These are phyloP conservation scores for Brassica juncea DNA, from an alignment of 345 rosid species.

Conservation along the genomic window DNA sequence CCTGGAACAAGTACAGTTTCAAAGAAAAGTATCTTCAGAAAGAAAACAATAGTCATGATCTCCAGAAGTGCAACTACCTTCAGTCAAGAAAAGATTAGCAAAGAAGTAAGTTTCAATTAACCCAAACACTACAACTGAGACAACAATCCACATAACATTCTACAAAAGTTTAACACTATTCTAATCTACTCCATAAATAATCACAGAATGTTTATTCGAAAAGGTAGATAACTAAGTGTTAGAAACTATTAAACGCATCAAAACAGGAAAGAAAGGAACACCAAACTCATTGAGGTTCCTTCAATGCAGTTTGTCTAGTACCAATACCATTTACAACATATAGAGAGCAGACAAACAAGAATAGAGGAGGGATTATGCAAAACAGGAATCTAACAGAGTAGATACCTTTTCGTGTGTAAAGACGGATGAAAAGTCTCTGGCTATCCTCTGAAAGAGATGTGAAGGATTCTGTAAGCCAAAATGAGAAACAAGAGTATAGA, in stretches of 20 bases:
- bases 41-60: slow-evolving; percentile 6
- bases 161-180: slow-evolving; percentile 3
- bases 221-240: neutral
- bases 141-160: neutral
- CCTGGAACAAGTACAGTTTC: neutral
- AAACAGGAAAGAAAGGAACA: neutral
- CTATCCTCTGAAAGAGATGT: slow-evolving; percentile 61
- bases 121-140: slow-evolving; percentile 14
- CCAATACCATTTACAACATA: neutral
- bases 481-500: neutral
- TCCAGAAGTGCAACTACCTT: slow-evolving; percentile 1
- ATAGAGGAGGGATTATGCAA: neutral
- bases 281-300: neutral
- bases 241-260: neutral
- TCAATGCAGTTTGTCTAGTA: neutral
- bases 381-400: neutral
- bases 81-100: slow-evolving; percentile 5
- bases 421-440: slow-evolving; percentile 88
- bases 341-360: neutral
- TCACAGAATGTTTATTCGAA: neutral
- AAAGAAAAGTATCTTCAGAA: neutral
- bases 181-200: neutral
- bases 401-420: slow-evolving; percentile 81
- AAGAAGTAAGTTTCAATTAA: slow-evolving; percentile 7
- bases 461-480: slow-evolving; percentile 66